Evolutionary conservation across 2,329 filamentous ascomycete genomes (phyloP).

Genomic region (Fusarium xyrophilum): DNA sequence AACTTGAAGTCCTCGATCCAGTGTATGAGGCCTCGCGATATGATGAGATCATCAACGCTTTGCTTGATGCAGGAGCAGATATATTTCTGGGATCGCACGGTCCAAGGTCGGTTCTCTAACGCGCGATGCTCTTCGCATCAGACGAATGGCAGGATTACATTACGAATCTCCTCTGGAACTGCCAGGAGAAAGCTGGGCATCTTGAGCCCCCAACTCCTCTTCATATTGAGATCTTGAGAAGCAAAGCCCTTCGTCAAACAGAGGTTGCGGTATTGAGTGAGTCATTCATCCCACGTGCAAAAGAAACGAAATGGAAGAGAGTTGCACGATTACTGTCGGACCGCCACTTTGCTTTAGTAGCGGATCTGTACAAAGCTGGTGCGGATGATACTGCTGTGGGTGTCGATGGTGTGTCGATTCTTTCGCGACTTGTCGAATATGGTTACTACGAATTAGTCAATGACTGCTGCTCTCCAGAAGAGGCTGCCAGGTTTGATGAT

Average conservation of each 20-base stretch:
- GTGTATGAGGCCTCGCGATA: conserved; percentile 1
- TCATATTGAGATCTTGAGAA: not conserved
- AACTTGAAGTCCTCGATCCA: not conserved
- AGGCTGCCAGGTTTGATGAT: conserved; percentile 3
- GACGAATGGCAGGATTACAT: conserved; percentile 16
- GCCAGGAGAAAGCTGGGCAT: conserved; percentile 1
- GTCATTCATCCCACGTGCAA: not conserved
- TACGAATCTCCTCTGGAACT: conserved; percentile 6
- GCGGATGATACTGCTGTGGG: conserved; percentile 8
- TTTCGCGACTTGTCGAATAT: conserved; percentile 5
- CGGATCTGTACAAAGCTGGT: conserved; percentile 7
- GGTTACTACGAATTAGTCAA: conserved; percentile 23
- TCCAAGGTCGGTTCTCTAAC: not conserved
- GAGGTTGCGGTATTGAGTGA: conserved; percentile 10
- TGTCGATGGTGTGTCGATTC: not conserved
- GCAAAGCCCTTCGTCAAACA: conserved; percentile 17
- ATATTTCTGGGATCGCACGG: not conserved
- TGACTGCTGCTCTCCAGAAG: conserved; percentile 16
- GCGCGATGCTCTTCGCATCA: conserved; percentile 22
- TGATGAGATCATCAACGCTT: conserved; percentile 19
- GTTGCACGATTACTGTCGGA: conserved; percentile 1
- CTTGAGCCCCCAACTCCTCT: not conserved
- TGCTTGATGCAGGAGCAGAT: conserved; percentile 17
- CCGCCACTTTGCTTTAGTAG: conserved; percentile 18
- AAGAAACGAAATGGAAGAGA: conserved; percentile 7